A percentile compares a stretch with the other conserved stretches of the same genome.
These are phyloP conservation scores for Warburgia ugandensis DNA, from an alignment of 164 flowering plant species.

Conservation along the genomic window DNA sequence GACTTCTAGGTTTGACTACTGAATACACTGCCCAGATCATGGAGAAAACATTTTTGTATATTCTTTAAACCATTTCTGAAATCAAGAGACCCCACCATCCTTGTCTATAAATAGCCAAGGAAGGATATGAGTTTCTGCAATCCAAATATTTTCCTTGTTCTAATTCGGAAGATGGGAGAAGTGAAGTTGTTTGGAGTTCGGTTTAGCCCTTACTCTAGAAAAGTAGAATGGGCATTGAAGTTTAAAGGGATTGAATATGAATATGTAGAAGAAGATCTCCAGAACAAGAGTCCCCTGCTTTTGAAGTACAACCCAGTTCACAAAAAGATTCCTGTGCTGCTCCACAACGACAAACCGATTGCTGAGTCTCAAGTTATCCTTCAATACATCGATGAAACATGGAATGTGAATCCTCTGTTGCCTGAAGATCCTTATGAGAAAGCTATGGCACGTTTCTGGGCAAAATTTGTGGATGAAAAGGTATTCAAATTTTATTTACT, in stretches of 20 bases:
- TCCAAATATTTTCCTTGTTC: too few species aligned
- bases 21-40: too few species aligned
- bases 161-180: too few species aligned
- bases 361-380: conserved; percentile 8
- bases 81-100: too few species aligned
- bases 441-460: conserved; percentile 7
- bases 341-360: conserved; percentile 1
- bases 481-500: neutral
- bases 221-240: conserved; percentile 10
- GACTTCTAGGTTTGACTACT: too few species aligned
- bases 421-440: conserved; percentile 11
- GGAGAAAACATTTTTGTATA: too few species aligned
- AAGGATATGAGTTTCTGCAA: too few species aligned
- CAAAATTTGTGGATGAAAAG: neutral
- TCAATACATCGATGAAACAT: conserved; percentile 3
- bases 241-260: conserved; percentile 23
- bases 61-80: too few species aligned
- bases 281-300: conserved; percentile 23
- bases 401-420: neutral
- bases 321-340: conserved; percentile 6
- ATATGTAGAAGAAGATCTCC: conserved; percentile 16
- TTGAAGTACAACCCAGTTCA: conserved; percentile 11
- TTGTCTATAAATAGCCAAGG: too few species aligned
- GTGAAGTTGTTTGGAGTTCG: conserved; percentile 5
- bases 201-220: conserved; percentile 1